These are phyloP conservation scores for Penicillium sumatraense DNA, from an alignment of 2,329 filamentous ascomycete species.

Conservation along the genomic window DNA sequence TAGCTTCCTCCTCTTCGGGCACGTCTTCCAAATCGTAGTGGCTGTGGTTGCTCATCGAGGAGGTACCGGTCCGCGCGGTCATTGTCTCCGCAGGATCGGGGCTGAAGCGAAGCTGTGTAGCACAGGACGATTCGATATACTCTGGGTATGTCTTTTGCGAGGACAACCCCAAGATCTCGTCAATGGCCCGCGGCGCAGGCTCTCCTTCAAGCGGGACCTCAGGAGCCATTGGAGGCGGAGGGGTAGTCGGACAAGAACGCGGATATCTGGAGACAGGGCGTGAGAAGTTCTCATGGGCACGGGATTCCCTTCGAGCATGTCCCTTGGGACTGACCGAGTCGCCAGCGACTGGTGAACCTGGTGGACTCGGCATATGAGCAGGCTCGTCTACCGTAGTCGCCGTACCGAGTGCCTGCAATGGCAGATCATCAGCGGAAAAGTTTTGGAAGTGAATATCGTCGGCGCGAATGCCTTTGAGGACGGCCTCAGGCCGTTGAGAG, in stretches of 20 bases:
- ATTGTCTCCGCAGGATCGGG: slow-evolving; percentile 48
- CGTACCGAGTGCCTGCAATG: slow-evolving; percentile 18
- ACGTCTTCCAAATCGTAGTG: slow-evolving; percentile 49
- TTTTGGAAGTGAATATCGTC: slow-evolving; percentile 50
- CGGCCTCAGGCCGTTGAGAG: slow-evolving; percentile 54
- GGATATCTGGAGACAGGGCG: slow-evolving; percentile 53
- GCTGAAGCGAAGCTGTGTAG: slow-evolving; percentile 45
- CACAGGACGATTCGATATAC: slow-evolving; percentile 34
- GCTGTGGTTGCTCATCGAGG: slow-evolving; percentile 46
- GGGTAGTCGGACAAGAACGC: slow-evolving; percentile 44
- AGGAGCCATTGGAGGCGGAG: slow-evolving; percentile 47
- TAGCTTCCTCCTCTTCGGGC: slow-evolving; percentile 51
- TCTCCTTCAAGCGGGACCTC: slow-evolving; percentile 36
- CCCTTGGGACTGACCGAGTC: slow-evolving; percentile 29
- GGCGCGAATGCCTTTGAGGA: slow-evolving; percentile 58
- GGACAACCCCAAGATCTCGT: slow-evolving; percentile 44
- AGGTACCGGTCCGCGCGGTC: slow-evolving; percentile 36
- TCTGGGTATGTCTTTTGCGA: slow-evolving; percentile 36
- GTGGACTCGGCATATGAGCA: slow-evolving; percentile 32
- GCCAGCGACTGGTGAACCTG: slow-evolving; percentile 34
- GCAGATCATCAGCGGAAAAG: slow-evolving; percentile 38
- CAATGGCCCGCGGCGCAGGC: slow-evolving; percentile 44
- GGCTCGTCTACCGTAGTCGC: slow-evolving; percentile 29
- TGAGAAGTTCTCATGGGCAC: slow-evolving; percentile 59
- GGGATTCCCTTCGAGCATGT: slow-evolving; percentile 38